Percentiles rank a stretch among this genome's conserved stretches.
Conservation (phyloP, 257 asterid genomes). For the Solanum corneliomulleri region DNA sequence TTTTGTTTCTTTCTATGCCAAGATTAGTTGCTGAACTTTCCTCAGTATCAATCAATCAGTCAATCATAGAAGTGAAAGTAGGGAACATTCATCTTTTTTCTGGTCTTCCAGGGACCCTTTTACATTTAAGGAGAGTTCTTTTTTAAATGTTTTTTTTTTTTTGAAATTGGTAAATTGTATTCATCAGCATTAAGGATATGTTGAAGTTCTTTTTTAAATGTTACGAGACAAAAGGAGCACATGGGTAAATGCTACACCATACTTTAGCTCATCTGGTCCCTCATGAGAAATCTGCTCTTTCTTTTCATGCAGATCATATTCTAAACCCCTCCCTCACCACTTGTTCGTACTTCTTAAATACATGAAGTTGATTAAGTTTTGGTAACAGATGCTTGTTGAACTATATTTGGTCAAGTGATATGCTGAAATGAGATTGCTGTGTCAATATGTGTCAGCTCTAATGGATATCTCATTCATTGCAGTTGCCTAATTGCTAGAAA, state of each 20-base stretch:
- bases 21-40: neutral
- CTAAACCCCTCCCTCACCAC: neutral
- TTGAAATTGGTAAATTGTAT: too few species aligned
- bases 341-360: neutral
- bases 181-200: too few species aligned
- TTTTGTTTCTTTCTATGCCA: neutral
- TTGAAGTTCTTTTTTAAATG: neutral
- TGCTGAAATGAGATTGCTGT: neutral
- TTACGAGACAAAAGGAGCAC: neutral
- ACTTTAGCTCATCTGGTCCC: neutral
- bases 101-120: neutral
- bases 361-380: neutral
- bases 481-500: constrained; percentile 94
- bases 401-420: neutral
- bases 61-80: neutral
- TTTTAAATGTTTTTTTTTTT: neutral
- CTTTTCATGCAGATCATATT: neutral
- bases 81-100: neutral
- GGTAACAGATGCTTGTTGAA: neutral
- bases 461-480: constrained; percentile 9
- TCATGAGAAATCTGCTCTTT: neutral
- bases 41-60: neutral
- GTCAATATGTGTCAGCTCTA: neutral
- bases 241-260: neutral
- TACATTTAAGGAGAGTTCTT: neutral